Evolutionary conservation across 139 green algal genomes (phyloP).

Genomic region (Pseudopediastrum boryanum): DNA sequence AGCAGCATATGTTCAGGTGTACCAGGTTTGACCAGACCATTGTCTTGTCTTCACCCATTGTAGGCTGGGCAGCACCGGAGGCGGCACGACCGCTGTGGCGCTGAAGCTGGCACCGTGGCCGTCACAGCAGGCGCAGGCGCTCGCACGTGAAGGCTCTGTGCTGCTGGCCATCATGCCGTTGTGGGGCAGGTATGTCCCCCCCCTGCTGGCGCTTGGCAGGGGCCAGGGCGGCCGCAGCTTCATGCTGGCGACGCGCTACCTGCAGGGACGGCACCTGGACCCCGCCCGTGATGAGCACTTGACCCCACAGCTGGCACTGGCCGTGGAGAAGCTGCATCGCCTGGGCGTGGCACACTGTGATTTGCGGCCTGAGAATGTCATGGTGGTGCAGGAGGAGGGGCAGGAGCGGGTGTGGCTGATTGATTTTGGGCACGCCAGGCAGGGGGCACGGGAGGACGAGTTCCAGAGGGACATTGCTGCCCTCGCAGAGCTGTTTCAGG

Average conservation of each 20-base stretch:
- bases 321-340: background rate
- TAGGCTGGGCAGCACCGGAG: too few relatives aligned
- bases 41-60: too few relatives aligned
- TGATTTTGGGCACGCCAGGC: too few relatives aligned
- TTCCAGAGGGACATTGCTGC: too few relatives aligned
- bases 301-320: background rate
- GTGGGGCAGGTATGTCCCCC: background rate
- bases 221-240: background rate
- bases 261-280: slow-evolving; percentile 11
- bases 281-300: slow-evolving; percentile 3
- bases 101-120: too few relatives aligned
- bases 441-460: too few relatives aligned
- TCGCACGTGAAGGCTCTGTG: background rate
- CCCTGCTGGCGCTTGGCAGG: background rate
- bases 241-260: slow-evolving; percentile 13
- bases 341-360: background rate
- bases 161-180: background rate
- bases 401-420: slow-evolving; percentile 1
- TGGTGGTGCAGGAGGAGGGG: slow-evolving; percentile 6
- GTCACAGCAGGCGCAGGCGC: too few relatives aligned
- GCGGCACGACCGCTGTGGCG: too few relatives aligned
- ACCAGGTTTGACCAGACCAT: too few relatives aligned
- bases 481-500: too few relatives aligned
- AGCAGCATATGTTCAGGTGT: too few relatives aligned
- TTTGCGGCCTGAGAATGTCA: background rate